These are phyloP conservation scores for Chondrostereum purpureum DNA, from an alignment of 1,284 basidiomycete species.

Conservation along the genomic window DNA sequence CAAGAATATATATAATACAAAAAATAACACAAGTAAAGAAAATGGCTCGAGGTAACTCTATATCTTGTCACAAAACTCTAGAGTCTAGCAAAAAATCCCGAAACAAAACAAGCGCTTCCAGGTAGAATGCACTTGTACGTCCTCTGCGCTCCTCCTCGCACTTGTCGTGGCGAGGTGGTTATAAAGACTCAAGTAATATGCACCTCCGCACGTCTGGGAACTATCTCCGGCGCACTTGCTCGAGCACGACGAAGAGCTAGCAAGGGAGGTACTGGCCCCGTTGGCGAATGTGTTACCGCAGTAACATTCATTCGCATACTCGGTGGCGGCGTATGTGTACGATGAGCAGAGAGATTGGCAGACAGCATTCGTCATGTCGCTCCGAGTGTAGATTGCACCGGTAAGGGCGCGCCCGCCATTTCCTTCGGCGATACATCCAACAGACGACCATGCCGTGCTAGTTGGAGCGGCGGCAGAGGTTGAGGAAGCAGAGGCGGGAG, in stretches of 20 bases:
- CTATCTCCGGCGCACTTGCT: conserved; percentile 15
- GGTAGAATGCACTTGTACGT: too few relatives aligned
- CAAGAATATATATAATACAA: too few relatives aligned
- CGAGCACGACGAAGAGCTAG: conserved; percentile 1
- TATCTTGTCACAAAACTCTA: too few relatives aligned
- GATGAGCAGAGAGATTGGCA: conserved; percentile 23
- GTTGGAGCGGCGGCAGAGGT: conserved; percentile 3
- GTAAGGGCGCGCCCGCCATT: conserved; percentile 6
- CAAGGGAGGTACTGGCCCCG: conserved; percentile 2
- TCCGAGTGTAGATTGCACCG: conserved; percentile 14
- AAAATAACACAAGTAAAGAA: too few relatives aligned
- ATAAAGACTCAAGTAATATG: conserved; percentile 4
- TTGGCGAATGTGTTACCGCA: conserved; percentile 5
- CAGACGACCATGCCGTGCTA: conserved; percentile 17
- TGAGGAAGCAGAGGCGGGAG: not conserved
- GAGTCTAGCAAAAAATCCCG: too few relatives aligned
- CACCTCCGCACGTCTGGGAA: conserved; percentile 21
- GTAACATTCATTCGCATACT: conserved; percentile 18
- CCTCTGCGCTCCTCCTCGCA: too few relatives aligned
- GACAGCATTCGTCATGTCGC: conserved; percentile 22
- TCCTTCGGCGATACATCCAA: conserved; percentile 25
- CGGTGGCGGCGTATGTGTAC: conserved; percentile 25
- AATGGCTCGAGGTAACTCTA: too few relatives aligned
- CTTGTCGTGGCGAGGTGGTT: not conserved
- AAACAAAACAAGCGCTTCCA: too few relatives aligned